Evolutionary conservation across 371 early-diverging fungal genomes (phyloP), one percentile per base, ranked within the genome.

Genomic region (Syncephalastrum monosporum): DNA sequence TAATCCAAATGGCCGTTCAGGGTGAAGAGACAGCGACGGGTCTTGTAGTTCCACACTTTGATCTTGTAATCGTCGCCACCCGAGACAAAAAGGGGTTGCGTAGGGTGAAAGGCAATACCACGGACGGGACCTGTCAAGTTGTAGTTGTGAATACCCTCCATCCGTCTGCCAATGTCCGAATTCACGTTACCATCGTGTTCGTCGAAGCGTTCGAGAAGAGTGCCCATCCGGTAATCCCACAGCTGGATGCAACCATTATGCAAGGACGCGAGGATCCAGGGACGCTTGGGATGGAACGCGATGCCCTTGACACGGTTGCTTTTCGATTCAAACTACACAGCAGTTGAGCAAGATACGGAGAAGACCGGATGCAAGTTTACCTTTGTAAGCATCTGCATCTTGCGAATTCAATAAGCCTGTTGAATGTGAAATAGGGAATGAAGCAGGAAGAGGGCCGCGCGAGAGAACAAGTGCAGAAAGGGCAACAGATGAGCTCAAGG

Each of bases 61-160:
- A 99, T 94, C 69, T 96, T 94, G 82, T 94, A 94, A 77, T 99
- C 99, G 75, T 99, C 99, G 57, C 99, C 99, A 42, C 96, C 99
- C 44, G 96, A 95, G 14, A 95, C 99, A 79, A 99, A 99, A 12
- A 99, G 74, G 38, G 98, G 96, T 64, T 98, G 97, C 5, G 94
- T 90, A 12, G 95, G 95, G 71, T 99, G 99, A 73, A 99, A 99
- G 25, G 93, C 84, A 55, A 99, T 89, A 19, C 97, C 96, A 54
- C 99, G 91, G 19, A 99, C 98, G 48, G 99, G 99, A 5, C 99
- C 98, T 94, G 48, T 42, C 48, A 4, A 8, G 10, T 3, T 12
- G 17, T 42, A 8, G 10, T 3, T 12, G 17, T 42, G 16, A 50
- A 50, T 38, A 49, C 29, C 33, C 19, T 5, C 14, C 21, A 49